phyloP scores from a whole-genome alignment of 2,329 filamentous ascomycete genomes.

The Xylaria polymorpha region DNA sequence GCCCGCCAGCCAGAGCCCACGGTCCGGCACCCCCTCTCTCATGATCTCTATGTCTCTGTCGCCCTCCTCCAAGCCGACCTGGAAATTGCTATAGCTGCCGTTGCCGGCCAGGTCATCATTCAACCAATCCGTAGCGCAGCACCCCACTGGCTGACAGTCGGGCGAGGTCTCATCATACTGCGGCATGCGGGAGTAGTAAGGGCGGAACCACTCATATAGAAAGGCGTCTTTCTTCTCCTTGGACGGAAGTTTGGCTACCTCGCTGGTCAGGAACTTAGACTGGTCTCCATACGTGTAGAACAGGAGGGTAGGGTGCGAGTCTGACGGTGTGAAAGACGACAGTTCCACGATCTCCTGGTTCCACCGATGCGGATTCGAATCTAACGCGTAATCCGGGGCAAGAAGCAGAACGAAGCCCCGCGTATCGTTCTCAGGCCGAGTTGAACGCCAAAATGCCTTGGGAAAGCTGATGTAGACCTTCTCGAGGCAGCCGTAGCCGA shows the following conservation, averaged over 20 bases:
- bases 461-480: constrained; percentile 80
- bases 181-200: constrained; percentile 81
- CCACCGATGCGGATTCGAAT: constrained; percentile 73
- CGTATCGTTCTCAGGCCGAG: constrained; percentile 56
- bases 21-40: constrained; percentile 70
- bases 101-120: constrained; percentile 82
- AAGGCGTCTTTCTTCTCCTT: constrained; percentile 63
- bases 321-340: constrained; percentile 68
- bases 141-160: constrained; percentile 70
- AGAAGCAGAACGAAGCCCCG: constrained; percentile 83
- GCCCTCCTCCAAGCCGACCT: constrained; percentile 75
- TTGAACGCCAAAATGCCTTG: constrained; percentile 75
- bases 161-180: constrained; percentile 67
- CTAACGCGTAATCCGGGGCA: constrained; percentile 72
- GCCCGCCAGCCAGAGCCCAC: constrained; percentile 85
- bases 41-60: constrained; percentile 77
- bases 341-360: constrained; percentile 83
- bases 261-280: constrained; percentile 64
- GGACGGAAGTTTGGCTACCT: constrained; percentile 55
- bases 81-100: constrained; percentile 89
- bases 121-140: constrained; percentile 81
- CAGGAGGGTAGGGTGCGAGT: constrained; percentile 81
- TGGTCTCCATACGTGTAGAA: constrained; percentile 82
- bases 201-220: constrained; percentile 75
- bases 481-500: constrained; percentile 77